Evolutionary conservation across 345 rosid species (phyloP).

Genomic region (Linum usitatissimum): DNA sequence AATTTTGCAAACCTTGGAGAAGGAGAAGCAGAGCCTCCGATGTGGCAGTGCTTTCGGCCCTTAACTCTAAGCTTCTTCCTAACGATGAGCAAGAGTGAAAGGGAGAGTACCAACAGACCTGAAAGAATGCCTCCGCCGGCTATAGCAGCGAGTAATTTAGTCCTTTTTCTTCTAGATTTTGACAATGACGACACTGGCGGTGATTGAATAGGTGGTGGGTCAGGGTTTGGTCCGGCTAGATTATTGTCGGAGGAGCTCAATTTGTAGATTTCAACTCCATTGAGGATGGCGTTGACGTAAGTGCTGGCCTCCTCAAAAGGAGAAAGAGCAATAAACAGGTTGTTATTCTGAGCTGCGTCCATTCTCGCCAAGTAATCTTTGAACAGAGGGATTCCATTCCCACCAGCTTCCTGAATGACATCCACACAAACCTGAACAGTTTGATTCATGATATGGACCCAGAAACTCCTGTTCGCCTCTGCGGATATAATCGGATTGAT

Average conservation of each 20-base stretch:
- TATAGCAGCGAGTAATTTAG: neutral
- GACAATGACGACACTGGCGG: neutral
- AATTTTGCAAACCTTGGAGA: too few species aligned
- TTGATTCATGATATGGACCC: constrained; percentile 5
- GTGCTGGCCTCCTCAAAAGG: accelerated
- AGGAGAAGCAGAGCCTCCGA: too few species aligned
- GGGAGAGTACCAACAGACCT: neutral
- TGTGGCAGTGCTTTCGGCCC: too few species aligned
- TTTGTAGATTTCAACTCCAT: constrained; percentile 22
- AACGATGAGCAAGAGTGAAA: constrained; percentile 6
- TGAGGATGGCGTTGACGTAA: constrained; percentile 11
- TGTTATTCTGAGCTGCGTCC: neutral
- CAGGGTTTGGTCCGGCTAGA: constrained; percentile 7
- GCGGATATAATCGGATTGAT: too few species aligned
- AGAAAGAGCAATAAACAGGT: constrained; percentile 10
- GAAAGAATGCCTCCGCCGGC: neutral
- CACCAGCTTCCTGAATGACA: constrained; percentile 6
- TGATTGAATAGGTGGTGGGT: neutral
- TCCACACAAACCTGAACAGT: neutral
- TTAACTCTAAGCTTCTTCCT: constrained; percentile 2
- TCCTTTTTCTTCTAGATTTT: neutral
- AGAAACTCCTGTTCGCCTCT: neutral
- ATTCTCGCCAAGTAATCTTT: constrained; percentile 12
- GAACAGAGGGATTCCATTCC: neutral
- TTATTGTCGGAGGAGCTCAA: constrained; percentile 4